phyloP scores from a whole-genome alignment of 257 asterid species.

The Solanum piurae region DNA sequence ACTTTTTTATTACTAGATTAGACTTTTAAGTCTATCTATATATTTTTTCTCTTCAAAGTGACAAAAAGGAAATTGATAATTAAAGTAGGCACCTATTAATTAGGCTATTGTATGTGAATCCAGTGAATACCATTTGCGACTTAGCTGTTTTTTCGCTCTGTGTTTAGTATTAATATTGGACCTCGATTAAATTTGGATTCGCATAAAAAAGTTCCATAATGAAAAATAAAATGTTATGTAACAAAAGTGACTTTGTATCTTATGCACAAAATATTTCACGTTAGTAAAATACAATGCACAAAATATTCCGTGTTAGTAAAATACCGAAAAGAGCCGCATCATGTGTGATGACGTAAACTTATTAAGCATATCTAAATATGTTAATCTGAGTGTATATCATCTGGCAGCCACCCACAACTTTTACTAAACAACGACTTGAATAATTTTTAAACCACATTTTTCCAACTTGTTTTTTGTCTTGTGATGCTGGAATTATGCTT shows the following conservation, averaged over 20 bases:
- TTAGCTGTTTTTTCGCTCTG: no score
- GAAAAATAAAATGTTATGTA: no score
- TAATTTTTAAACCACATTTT: neutral
- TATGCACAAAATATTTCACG: no score
- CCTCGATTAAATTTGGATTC: accelerated
- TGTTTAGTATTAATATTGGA: no score
- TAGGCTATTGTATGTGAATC: no score
- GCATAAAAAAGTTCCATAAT: accelerated
- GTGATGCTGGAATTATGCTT: neutral
- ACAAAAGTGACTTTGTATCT: no score
- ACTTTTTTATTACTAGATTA: neutral
- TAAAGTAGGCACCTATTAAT: neutral
- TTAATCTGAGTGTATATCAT: slow-evolving; percentile 6
- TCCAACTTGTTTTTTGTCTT: neutral
- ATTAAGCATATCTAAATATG: slow-evolving; percentile 28
- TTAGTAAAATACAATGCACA: no score
- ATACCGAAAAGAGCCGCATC: neutral
- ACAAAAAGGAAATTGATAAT: neutral
- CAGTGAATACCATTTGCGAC: no score
- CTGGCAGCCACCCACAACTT: slow-evolving; percentile 27
- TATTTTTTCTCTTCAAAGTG: neutral
- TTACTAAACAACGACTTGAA: neutral
- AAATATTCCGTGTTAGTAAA: no score
- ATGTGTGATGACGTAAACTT: neutral
- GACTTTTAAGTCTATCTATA: neutral